Evolutionary conservation across 257 asterid species (phyloP).

Genomic region (Ajuga chamaepitys): DNA sequence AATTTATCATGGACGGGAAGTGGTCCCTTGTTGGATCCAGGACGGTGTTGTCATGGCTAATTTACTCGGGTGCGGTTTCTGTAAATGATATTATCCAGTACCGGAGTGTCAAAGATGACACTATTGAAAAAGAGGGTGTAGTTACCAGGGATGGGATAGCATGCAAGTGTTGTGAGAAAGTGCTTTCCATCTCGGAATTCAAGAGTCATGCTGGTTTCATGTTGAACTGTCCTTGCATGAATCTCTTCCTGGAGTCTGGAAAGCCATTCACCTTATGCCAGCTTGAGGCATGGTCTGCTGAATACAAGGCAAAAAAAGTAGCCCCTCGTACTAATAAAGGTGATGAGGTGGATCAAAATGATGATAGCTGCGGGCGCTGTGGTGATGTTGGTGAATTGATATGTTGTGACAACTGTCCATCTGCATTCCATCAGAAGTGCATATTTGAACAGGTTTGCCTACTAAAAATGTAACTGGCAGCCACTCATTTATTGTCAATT

Average conservation of each 20-base stretch:
- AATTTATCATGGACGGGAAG: slow-evolving; percentile 56
- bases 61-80: slow-evolving; percentile 65
- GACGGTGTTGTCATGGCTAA: slow-evolving; percentile 85
- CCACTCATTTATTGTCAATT: neutral
- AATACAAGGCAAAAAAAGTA: slow-evolving; percentile 63
- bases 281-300: slow-evolving; percentile 98
- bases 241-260: slow-evolving; percentile 81
- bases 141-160: slow-evolving; percentile 71
- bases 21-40: slow-evolving; percentile 66
- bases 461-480: slow-evolving; percentile 1
- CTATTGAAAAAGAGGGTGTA: slow-evolving; percentile 68
- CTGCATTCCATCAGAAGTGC: slow-evolving; percentile 97
- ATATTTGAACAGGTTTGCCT: slow-evolving; percentile 70
- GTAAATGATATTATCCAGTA: slow-evolving; percentile 66
- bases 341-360: slow-evolving; percentile 83
- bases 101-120: slow-evolving; percentile 50
- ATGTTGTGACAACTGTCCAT: slow-evolving; percentile 97
- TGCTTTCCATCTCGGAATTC: slow-evolving; percentile 66
- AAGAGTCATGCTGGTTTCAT: slow-evolving; percentile 68
- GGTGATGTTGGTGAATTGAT: slow-evolving; percentile 94
- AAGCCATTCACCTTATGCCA: slow-evolving; percentile 77
- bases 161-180: slow-evolving; percentile 66
- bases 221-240: slow-evolving; percentile 47
- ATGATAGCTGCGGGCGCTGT: slow-evolving; percentile 97
- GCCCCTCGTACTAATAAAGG: slow-evolving; percentile 40